phyloP scores from a whole-genome alignment of 2,329 filamentous ascomycete species.

The Chaetomium sp. region DNA sequence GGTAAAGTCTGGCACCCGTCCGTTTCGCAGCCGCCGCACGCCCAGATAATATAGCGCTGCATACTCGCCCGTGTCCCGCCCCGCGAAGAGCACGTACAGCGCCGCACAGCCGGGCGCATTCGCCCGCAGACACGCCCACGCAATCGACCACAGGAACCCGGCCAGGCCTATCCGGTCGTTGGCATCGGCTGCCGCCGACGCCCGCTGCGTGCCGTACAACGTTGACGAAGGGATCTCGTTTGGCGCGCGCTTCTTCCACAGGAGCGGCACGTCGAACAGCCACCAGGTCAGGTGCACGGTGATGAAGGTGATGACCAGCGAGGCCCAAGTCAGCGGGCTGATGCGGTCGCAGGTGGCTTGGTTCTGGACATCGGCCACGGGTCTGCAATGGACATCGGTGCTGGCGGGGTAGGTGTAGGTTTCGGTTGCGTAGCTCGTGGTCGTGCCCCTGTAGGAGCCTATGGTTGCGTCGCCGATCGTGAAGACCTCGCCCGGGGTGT shows the following conservation, averaged over 20 bases:
- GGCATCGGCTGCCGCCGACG: not conserved
- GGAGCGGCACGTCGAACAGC: not conserved
- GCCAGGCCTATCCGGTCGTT: not conserved
- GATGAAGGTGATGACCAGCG: slow-evolving; percentile 1
- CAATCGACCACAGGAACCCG: not conserved
- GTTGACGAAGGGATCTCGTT: too few relatives aligned
- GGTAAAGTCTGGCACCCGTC: not conserved
- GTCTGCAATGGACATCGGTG: not conserved
- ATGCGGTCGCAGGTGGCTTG: not conserved
- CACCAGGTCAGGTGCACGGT: not conserved
- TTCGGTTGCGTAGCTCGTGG: not conserved
- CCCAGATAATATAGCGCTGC: not conserved
- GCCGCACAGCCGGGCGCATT: not conserved
- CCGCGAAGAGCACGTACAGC: not conserved
- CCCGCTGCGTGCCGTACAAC: too few relatives aligned
- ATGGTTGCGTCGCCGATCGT: not conserved
- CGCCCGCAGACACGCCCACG: not conserved
- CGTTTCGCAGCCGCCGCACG: not conserved
- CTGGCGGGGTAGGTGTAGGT: not conserved
- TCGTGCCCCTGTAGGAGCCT: not conserved
- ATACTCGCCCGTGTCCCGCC: not conserved
- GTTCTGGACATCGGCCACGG: not conserved
- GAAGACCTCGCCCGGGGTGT: not conserved
- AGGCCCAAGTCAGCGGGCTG: not conserved
- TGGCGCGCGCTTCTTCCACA: not conserved